phyloP scores from a whole-genome alignment of 768 basidiomycete genomes.

The Russula brevipes region DNA sequence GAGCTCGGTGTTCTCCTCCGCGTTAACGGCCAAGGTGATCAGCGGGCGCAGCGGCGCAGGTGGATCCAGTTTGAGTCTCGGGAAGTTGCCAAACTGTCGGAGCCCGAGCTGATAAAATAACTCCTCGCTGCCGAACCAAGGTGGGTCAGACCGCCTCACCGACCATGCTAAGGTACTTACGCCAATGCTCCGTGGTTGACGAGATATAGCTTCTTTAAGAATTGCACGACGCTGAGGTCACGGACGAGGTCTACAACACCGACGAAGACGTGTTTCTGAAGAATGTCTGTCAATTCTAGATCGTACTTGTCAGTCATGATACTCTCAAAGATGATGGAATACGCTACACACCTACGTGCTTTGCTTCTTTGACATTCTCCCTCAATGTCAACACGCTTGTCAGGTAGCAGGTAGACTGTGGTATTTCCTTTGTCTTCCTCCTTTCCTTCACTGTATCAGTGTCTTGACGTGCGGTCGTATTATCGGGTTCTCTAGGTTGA shows the following conservation, averaged over 20 bases:
- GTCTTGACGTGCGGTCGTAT: neutral
- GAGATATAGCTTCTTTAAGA: slow-evolving; percentile 83
- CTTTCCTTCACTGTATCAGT: slow-evolving; percentile 10
- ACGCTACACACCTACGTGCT: slow-evolving; percentile 56
- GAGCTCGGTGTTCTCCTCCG: slow-evolving; percentile 48
- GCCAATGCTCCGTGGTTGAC: slow-evolving; percentile 80
- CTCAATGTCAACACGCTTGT: slow-evolving; percentile 71
- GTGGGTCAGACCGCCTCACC: neutral
- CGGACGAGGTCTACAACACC: slow-evolving; percentile 77
- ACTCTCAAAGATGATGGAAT: neutral
- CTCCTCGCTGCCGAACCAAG: slow-evolving; percentile 65
- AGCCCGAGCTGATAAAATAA: slow-evolving; percentile 92
- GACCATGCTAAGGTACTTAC: slow-evolving; percentile 44
- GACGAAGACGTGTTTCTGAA: slow-evolving; percentile 86
- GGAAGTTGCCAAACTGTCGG: slow-evolving; percentile 83
- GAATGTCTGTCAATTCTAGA: slow-evolving; percentile 74
- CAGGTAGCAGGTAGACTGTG: slow-evolving; percentile 71
- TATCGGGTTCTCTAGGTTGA: slow-evolving; percentile 29
- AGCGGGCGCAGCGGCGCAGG: slow-evolving; percentile 67
- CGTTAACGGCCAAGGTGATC: slow-evolving; percentile 72
- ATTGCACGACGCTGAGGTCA: slow-evolving; percentile 78
- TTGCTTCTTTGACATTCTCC: slow-evolving; percentile 48
- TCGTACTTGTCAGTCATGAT: neutral
- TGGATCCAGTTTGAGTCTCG: slow-evolving; percentile 74
- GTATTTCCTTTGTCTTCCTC: slow-evolving; percentile 19